phyloP scores from a whole-genome alignment of 225 moss, liverwort and hornwort species.

The Sphagnum contortum region DNA sequence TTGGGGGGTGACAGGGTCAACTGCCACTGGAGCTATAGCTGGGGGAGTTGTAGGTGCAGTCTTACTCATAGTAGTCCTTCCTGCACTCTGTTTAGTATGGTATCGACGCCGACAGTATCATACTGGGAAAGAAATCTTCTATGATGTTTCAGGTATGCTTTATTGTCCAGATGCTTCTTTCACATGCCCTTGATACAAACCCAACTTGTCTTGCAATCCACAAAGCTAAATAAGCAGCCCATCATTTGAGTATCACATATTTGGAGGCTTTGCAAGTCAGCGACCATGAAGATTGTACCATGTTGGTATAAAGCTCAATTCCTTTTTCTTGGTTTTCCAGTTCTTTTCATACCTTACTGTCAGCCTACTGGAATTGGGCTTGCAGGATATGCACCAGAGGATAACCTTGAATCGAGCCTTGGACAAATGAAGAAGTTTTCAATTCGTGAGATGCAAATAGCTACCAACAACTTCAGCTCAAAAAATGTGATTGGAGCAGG shows the following conservation, averaged over 20 bases:
- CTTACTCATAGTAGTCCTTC: conserved; percentile 47
- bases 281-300: too few species aligned
- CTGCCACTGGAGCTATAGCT: conserved; percentile 66
- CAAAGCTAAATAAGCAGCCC: too few species aligned
- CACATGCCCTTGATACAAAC: too few species aligned
- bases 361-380: too few species aligned
- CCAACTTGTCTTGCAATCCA: too few species aligned
- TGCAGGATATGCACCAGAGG: conserved; percentile 51
- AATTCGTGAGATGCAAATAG: conserved; percentile 83
- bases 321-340: too few species aligned
- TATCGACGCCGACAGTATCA: conserved; percentile 58
- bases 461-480: conserved; percentile 80
- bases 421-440: conserved; percentile 87
- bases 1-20: conserved; percentile 15
- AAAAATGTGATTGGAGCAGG: conserved; percentile 84
- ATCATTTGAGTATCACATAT: too few species aligned
- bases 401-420: conserved; percentile 79
- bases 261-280: too few species aligned
- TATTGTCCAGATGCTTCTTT: too few species aligned
- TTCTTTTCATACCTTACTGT: too few species aligned
- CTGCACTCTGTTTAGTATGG: conserved; percentile 64
- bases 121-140: conserved; percentile 48
- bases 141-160: conserved; percentile 76
- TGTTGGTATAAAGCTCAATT: too few species aligned
- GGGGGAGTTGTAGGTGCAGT: conserved; percentile 82